Evolutionary conservation across 371 early-diverging fungal species (phyloP), one percentile per base, ranked within the genome.

Genomic region (Nosema muscidifuracis): DNA sequence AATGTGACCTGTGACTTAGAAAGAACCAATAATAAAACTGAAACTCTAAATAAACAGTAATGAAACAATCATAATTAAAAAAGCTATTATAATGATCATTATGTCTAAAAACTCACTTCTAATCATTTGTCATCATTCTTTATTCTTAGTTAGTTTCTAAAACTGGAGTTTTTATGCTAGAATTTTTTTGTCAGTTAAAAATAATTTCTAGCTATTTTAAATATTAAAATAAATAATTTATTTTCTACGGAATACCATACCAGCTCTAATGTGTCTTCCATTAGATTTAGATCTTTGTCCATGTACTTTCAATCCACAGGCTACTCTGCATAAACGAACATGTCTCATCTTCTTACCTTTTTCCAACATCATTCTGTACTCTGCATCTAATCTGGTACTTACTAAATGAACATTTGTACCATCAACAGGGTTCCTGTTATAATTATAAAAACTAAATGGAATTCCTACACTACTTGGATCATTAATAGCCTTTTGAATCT

Each of bases 211-310:
- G 4, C 16, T 10, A n/a, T 47, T 47, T 9, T 3, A 47, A 55
- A 55, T 26, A 55, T 38, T 38, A 4, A 38, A 38, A 38, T 7
- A 26, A 60, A 60, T 34, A 16, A 34, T 60, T 60, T 60, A 60
- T 60, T 60, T 60, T 60, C 60, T 60, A 34, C 36, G 31, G 36
- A 60, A 60, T n/a, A 60, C 18, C 60, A 60, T 60, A 60, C 60
- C 60, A 34, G 60, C 60, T 60, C 60, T 60, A 20, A 60, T 60
- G 75, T 90, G 87, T 81, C 97, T 90, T 81, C 97, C 95, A 76
- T 94, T 95, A 84, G 93, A 93, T 89, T 91, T 92, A 83, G 92
- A 91, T 86, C 91, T 91, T 84, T 92, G 93, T 85, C 92, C 92
- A 77, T 88, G 89, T 73, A 87, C 82, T 83, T 87, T 92, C 82